These are phyloP conservation scores for Cladosporium sp. DNA, from an alignment of 2,329 filamentous ascomycete genomes.

Conservation along the genomic window DNA sequence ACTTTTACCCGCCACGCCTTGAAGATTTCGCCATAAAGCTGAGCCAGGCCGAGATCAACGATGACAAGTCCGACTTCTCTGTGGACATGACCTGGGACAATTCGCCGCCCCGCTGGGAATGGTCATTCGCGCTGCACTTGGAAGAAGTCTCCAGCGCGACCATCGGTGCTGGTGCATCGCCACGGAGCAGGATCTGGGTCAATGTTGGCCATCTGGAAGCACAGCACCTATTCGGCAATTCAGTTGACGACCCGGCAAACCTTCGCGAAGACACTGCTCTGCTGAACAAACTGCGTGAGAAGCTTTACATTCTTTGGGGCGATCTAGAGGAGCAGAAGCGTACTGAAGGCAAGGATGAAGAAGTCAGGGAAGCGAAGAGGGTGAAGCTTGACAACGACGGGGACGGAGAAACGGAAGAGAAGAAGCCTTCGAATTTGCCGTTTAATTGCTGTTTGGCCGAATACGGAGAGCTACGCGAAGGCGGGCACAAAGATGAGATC, in stretches of 20 bases:
- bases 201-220: conserved; percentile 60
- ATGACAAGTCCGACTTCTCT: conserved; percentile 34
- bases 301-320: conserved; percentile 78
- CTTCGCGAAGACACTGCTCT: conserved; percentile 51
- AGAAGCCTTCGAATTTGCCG: conserved; percentile 34
- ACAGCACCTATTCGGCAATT: conserved; percentile 52
- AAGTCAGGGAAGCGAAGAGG: not conserved
- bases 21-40: conserved; percentile 60
- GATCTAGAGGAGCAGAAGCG: conserved; percentile 70
- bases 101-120: conserved; percentile 60
- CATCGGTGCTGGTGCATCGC: not conserved
- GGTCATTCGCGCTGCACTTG: conserved; percentile 78
- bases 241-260: conserved; percentile 52
- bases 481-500: not conserved
- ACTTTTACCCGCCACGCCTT: conserved; percentile 69
- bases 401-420: not conserved
- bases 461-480: conserved; percentile 31
- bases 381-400: not conserved
- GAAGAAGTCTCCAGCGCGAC: conserved; percentile 1
- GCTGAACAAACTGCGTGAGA: conserved; percentile 59
- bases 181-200: conserved; percentile 55
- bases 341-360: conserved; percentile 14
- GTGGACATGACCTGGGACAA: conserved; percentile 12
- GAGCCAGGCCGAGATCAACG: conserved; percentile 9
- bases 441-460: conserved; percentile 46